Conservation (phyloP, 2,329 filamentous ascomycete species). For the Alternaria conjuncta region DNA sequence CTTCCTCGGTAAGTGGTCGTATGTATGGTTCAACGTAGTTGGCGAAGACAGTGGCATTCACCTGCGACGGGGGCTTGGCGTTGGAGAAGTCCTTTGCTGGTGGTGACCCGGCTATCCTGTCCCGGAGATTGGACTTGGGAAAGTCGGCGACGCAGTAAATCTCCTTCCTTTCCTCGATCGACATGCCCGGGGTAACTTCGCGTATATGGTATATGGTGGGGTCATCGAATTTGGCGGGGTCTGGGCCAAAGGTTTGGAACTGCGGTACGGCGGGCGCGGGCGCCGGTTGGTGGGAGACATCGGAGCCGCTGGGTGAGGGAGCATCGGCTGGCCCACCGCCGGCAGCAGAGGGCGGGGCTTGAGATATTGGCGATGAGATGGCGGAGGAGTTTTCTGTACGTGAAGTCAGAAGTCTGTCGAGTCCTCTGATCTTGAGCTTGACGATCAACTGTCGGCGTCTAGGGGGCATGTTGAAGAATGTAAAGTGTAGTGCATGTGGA, state of each 20-base stretch:
- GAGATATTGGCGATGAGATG: constrained; percentile 50
- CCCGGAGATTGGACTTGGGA: constrained; percentile 77
- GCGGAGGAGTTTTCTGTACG: constrained; percentile 46
- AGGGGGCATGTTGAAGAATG: background rate
- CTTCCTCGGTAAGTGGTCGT: constrained; percentile 87
- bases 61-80: constrained; percentile 91
- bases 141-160: constrained; percentile 89
- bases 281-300: constrained; percentile 64
- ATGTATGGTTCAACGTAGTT: constrained; percentile 92
- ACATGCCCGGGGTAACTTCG: constrained; percentile 74
- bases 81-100: constrained; percentile 96
- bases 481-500: background rate
- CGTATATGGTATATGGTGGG: constrained; percentile 95
- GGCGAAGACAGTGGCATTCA: constrained; percentile 92
- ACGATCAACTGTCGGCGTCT: background rate
- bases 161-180: constrained; percentile 81
- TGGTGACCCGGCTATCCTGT: constrained; percentile 85
- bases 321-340: constrained; percentile 68
- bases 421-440: background rate
- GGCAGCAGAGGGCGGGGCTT: constrained; percentile 52
- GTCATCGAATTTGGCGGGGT: constrained; percentile 88
- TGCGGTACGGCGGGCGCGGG: constrained; percentile 70
- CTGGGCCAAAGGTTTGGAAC: constrained; percentile 87
- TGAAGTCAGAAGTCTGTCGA: constrained; percentile 11
- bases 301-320: constrained; percentile 64